Percentiles rank a stretch among this genome's conserved stretches.
Conservation (phyloP, 352 stramenopile species). For the Globisporangium viniferum region DNA sequence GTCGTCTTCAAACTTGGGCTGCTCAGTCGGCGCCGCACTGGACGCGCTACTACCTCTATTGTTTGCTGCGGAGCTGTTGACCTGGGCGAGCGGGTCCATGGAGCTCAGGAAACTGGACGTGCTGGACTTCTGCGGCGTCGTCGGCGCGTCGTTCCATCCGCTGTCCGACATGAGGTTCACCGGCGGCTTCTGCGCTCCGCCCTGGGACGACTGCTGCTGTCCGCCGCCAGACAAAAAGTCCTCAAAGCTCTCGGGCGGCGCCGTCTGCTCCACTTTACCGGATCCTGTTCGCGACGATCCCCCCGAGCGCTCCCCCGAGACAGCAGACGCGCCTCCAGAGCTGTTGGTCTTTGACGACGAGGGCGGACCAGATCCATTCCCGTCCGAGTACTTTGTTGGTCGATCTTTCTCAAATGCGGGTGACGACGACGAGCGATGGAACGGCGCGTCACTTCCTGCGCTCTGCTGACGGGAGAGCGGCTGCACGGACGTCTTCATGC, state of each 20-base stretch:
- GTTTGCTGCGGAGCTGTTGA: slow-evolving; percentile 15
- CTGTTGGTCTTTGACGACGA: slow-evolving; percentile 7
- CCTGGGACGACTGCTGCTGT: slow-evolving; percentile 6
- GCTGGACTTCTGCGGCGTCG: slow-evolving; percentile 26
- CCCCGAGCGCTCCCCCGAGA: not conserved
- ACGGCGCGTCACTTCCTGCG: slow-evolving; percentile 21
- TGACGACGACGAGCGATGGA: slow-evolving; percentile 44
- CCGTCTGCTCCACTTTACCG: slow-evolving; percentile 20
- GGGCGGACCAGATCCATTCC: slow-evolving; percentile 12
- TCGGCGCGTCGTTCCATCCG: slow-evolving; percentile 36
- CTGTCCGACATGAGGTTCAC: slow-evolving; percentile 79
- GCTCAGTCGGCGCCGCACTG: slow-evolving; percentile 25
- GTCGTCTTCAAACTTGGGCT: slow-evolving; percentile 79
- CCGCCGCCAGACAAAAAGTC: slow-evolving; percentile 70
- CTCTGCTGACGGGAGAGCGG: slow-evolving; percentile 22
- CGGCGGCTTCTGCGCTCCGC: slow-evolving; percentile 18
- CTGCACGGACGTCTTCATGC: slow-evolving; percentile 24
- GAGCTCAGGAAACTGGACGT: slow-evolving; percentile 54
- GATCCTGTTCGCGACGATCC: slow-evolving; percentile 29
- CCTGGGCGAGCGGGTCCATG: slow-evolving; percentile 63
- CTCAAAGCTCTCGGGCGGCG: slow-evolving; percentile 50
- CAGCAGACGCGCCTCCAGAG: slow-evolving; percentile 15
- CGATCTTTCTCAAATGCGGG: slow-evolving; percentile 47
- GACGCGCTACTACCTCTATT: slow-evolving; percentile 1
- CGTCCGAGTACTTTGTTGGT: slow-evolving; percentile 68